A percentile compares a stretch with the other conserved stretches of the same genome.
Conservation (phyloP, 2,329 filamentous ascomycete genomes). For the Exophiala bonariae region DNA sequence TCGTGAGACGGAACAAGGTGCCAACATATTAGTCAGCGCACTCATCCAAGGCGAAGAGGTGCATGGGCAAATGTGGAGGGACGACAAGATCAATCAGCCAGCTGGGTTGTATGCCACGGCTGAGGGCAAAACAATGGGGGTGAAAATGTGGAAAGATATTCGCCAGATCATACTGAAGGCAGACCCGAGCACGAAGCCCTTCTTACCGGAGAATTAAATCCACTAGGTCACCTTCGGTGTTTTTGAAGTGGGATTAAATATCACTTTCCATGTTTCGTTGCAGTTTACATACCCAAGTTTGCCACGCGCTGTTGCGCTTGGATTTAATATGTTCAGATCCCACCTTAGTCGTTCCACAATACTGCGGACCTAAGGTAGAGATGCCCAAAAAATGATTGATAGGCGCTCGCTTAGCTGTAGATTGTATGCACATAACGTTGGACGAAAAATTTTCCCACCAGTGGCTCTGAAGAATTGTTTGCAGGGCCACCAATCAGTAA, state of each 20-base stretch:
- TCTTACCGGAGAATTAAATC: constrained; percentile 7
- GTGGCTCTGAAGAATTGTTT: constrained; percentile 6
- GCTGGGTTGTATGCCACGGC: constrained; percentile 25
- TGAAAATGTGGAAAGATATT: constrained; percentile 44
- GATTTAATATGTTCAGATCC: too few relatives aligned
- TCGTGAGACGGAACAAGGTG: constrained; percentile 45
- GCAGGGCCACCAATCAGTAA: constrained; percentile 9
- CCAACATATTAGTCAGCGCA: constrained; percentile 43
- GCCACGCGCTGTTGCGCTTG: too few relatives aligned
- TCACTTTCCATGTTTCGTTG: too few relatives aligned
- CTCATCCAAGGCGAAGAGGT: constrained; percentile 43
- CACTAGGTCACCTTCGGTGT: too few relatives aligned
- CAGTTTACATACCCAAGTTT: too few relatives aligned
- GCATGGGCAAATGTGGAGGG: constrained; percentile 46
- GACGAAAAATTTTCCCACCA: constrained; percentile 1
- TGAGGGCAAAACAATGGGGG: constrained; percentile 38
- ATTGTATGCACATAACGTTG: neutral
- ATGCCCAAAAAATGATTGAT: too few relatives aligned
- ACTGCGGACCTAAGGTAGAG: too few relatives aligned
- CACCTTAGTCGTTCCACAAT: too few relatives aligned
- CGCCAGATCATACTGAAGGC: constrained; percentile 32
- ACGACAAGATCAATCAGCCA: constrained; percentile 39
- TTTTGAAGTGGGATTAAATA: too few relatives aligned
- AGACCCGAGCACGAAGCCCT: constrained; percentile 12
- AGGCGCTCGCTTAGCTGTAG: too few relatives aligned